phyloP scores from a whole-genome alignment of 129 eudicot species.

The Flaveria ramosissima region DNA sequence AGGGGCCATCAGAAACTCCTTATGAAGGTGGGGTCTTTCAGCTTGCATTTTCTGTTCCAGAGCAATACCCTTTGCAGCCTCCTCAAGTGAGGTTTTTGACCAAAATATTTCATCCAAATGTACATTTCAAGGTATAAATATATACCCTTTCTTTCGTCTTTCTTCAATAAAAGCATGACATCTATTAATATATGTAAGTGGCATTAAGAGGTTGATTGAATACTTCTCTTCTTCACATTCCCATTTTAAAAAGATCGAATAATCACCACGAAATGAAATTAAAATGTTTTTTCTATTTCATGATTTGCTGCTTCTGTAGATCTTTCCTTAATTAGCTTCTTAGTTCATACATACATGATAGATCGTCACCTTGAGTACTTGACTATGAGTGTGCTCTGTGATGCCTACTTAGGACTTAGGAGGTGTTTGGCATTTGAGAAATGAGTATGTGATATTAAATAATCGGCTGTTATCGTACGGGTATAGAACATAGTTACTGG shows the following conservation, averaged over 20 bases:
- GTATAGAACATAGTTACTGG: conserved; percentile 1
- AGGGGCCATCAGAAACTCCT: conserved; percentile 99
- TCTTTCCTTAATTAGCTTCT: not conserved
- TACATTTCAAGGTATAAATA: conserved; percentile 80
- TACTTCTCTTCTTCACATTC: not conserved
- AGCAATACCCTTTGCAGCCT: conserved; percentile 98
- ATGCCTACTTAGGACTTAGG: not conserved
- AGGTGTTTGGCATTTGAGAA: not conserved
- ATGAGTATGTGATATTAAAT: not conserved
- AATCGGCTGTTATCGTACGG: not conserved
- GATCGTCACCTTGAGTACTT: not conserved
- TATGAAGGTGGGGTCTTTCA: conserved; percentile 96
- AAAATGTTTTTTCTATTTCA: not conserved
- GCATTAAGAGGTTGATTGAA: conserved; percentile 12
- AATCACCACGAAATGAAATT: not conserved
- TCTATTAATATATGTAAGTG: not conserved
- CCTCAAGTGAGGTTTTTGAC: conserved; percentile 98
- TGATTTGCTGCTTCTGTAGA: conserved; percentile 4
- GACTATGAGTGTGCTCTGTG: not conserved
- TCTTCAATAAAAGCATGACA: not conserved
- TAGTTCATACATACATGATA: conserved; percentile 3
- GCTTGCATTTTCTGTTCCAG: conserved; percentile 96
- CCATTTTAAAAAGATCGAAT: not conserved
- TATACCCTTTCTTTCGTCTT: not conserved
- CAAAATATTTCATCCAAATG: conserved; percentile 96